Conservation (phyloP, 768 basidiomycete genomes). For the Mycena venus region DNA sequence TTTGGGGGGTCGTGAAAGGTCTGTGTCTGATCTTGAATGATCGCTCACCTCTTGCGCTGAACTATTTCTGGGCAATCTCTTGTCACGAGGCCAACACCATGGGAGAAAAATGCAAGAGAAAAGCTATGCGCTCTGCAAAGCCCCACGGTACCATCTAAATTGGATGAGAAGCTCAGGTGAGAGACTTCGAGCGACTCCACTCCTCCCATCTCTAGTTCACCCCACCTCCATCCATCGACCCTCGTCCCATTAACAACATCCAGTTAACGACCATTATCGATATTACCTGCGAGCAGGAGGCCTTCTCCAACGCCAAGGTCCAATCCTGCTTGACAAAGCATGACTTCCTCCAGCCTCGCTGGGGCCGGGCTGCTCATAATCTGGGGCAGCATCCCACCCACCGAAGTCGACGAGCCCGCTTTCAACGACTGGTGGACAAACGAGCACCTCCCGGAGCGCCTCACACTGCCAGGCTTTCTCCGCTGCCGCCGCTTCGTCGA, state of each 20-base stretch:
- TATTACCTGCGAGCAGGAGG: neutral
- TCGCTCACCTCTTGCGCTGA: too few relatives aligned
- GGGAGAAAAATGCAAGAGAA: slow-evolving; percentile 21
- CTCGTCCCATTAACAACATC: slow-evolving; percentile 19
- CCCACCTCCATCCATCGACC: slow-evolving; percentile 16
- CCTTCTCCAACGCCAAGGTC: neutral
- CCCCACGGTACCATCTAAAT: slow-evolving; percentile 2
- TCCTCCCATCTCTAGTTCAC: slow-evolving; percentile 14
- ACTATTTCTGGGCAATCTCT: slow-evolving; percentile 20
- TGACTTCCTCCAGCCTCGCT: slow-evolving; percentile 24
- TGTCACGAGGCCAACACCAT: slow-evolving; percentile 21
- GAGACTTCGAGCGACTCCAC: slow-evolving; percentile 13
- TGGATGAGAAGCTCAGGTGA: slow-evolving; percentile 19
- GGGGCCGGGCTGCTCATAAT: slow-evolving; percentile 18
- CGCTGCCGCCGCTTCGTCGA: slow-evolving; percentile 25
- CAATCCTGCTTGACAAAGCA: slow-evolving; percentile 18
- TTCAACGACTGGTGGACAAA: slow-evolving; percentile 26
- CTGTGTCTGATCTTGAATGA: too few relatives aligned
- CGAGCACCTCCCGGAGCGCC: slow-evolving; percentile 23
- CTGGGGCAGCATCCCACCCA: slow-evolving; percentile 25
- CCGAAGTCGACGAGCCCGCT: slow-evolving; percentile 18
- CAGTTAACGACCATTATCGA: slow-evolving; percentile 15
- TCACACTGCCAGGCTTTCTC: slow-evolving; percentile 25
- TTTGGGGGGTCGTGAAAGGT: too few relatives aligned
- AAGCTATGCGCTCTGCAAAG: neutral